phyloP scores from a whole-genome alignment of 495 filamentous ascomycete genomes.

The Penicillium lividum region DNA sequence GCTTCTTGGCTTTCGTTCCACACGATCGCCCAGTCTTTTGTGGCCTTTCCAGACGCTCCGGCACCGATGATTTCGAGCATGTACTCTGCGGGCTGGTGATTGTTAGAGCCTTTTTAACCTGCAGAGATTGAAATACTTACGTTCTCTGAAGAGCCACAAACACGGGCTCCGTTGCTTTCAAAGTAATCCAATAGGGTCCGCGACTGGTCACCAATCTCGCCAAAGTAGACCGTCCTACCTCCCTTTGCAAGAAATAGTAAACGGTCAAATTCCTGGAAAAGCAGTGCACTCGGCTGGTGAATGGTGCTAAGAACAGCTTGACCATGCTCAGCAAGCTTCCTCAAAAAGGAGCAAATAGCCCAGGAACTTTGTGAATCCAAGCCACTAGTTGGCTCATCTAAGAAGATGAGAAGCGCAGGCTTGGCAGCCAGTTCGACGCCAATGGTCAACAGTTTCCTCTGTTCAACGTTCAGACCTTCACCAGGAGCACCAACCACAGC shows the following conservation, averaged over 20 bases:
- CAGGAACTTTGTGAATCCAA: slow-evolving; percentile 70
- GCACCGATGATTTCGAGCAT: slow-evolving; percentile 86
- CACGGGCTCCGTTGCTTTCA: slow-evolving; percentile 61
- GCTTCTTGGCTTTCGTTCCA: slow-evolving; percentile 73
- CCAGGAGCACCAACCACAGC: slow-evolving; percentile 48
- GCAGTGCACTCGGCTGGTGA: slow-evolving; percentile 87
- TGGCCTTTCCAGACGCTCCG: slow-evolving; percentile 64
- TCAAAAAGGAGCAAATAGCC: slow-evolving; percentile 75
- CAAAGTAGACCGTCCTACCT: slow-evolving; percentile 74
- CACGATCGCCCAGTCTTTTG: slow-evolving; percentile 66
- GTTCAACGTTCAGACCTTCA: slow-evolving; percentile 83
- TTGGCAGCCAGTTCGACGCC: slow-evolving; percentile 91
- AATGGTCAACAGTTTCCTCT: slow-evolving; percentile 85
- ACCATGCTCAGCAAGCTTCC: slow-evolving; percentile 79
- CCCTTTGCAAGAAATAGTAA: slow-evolving; percentile 78
- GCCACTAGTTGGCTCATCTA: slow-evolving; percentile 92
- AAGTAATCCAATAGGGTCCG: slow-evolving; percentile 72
- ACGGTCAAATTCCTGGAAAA: slow-evolving; percentile 91
- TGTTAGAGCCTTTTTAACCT: background rate
- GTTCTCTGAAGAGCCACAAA: slow-evolving; percentile 66
- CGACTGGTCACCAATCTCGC: slow-evolving; percentile 80
- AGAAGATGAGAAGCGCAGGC: slow-evolving; percentile 84
- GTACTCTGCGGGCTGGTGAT: slow-evolving; percentile 69
- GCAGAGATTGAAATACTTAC: slow-evolving; percentile 72
- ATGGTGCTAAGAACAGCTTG: slow-evolving; percentile 93